These are phyloP conservation scores for Przewalskia tangutica DNA, from an alignment of 257 asterid species.

Conservation along the genomic window DNA sequence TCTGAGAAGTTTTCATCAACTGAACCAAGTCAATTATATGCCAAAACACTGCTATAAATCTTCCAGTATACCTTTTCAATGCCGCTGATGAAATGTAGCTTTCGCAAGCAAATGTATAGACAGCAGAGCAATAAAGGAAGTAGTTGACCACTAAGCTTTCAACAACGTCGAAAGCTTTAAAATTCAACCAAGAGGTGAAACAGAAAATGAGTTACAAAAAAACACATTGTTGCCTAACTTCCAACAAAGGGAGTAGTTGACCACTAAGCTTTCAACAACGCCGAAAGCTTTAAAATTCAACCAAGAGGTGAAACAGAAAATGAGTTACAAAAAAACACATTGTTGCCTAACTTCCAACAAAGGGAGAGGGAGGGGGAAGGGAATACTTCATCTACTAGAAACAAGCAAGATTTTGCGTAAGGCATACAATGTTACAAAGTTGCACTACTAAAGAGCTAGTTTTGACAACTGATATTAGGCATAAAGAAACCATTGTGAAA, in stretches of 20 bases:
- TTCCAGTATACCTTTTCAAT: background rate
- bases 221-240: background rate
- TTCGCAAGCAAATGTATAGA: background rate
- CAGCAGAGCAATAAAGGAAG: background rate
- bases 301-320: background rate
- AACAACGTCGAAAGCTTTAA: background rate
- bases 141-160: background rate
- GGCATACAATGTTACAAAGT: background rate
- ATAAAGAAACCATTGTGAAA: background rate
- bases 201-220: background rate
- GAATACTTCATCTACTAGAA: background rate
- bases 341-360: background rate
- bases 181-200: background rate
- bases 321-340: background rate
- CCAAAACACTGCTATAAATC: background rate
- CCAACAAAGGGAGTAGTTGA: background rate
- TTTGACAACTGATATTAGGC: background rate
- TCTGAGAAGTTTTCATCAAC: background rate
- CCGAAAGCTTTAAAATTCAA: background rate
- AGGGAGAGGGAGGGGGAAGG: background rate
- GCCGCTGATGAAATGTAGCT: background rate
- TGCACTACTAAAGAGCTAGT: background rate
- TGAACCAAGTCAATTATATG: background rate
- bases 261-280: background rate
- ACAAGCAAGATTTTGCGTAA: background rate